Evolutionary conservation across 306 rosid genomes (phyloP).

Genomic region (Gynostemma pentaphyllum): DNA sequence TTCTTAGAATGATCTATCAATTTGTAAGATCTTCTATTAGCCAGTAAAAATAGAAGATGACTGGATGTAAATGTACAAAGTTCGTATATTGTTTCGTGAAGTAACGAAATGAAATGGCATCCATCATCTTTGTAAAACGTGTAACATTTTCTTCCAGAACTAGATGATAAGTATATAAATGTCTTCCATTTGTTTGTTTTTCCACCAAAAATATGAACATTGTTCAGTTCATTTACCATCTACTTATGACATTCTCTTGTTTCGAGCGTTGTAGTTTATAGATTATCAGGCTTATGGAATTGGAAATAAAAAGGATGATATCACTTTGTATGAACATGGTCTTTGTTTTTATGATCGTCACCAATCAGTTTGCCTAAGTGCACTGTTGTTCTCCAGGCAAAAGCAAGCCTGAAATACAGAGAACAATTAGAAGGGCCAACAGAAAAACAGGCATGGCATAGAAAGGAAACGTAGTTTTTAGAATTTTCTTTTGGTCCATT

Average conservation of each 20-base stretch:
- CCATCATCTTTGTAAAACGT: constrained; percentile 8
- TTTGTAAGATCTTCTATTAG: constrained; percentile 12
- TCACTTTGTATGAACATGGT: background rate
- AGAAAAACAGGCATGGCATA: too few species aligned
- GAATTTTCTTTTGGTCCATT: too few species aligned
- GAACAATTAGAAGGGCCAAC: too few species aligned
- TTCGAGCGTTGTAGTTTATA: background rate
- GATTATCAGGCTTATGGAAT: background rate
- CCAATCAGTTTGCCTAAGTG: background rate
- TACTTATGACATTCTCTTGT: background rate
- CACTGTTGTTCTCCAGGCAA: background rate
- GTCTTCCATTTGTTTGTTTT: background rate
- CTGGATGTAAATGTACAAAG: constrained; percentile 10
- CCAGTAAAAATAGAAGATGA: constrained; percentile 13
- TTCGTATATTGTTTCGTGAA: constrained; percentile 7
- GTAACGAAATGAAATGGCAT: constrained; percentile 7
- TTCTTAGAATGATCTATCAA: constrained; percentile 11
- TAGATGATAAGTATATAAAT: too few species aligned
- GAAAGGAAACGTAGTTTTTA: too few species aligned
- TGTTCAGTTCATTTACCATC: constrained; percentile 1
- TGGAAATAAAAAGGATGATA: background rate
- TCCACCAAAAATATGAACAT: background rate
- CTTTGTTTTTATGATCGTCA: background rate
- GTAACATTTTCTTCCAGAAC: too few species aligned
- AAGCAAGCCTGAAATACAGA: constrained; percentile 3